A percentile compares a stretch with the other conserved stretches of the same genome.
These are phyloP conservation scores for Emergomyces africanus DNA, from an alignment of 2,329 filamentous ascomycete genomes.

Conservation along the genomic window DNA sequence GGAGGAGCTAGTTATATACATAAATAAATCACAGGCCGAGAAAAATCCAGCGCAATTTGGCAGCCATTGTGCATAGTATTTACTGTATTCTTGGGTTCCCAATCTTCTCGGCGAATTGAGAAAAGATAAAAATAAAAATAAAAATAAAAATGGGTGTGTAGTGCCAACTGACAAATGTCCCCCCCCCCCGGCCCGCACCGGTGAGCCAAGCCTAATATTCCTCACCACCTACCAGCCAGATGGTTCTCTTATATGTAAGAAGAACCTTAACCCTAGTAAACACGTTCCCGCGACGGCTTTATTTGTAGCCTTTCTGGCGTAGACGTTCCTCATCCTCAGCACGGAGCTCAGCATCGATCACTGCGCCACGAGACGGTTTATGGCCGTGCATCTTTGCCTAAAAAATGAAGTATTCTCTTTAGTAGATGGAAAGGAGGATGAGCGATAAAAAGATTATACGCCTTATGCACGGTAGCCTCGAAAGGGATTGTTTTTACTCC, in stretches of 20 bases:
- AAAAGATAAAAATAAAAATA: neutral
- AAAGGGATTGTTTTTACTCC: neutral
- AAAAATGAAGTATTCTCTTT: neutral
- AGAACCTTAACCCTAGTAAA: neutral
- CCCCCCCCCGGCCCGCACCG: too few species aligned
- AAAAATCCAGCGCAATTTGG: neutral
- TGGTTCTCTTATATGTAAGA: neutral
- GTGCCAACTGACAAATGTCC: neutral
- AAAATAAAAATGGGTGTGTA: neutral
- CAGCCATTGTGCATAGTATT: neutral
- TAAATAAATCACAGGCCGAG: neutral
- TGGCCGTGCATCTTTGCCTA: slow-evolving; percentile 36
- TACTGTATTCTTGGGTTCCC: neutral
- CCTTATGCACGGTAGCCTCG: neutral
- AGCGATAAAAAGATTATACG: neutral
- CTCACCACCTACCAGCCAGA: neutral
- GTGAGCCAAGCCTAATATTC: too few species aligned
- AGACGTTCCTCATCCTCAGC: slow-evolving; percentile 33
- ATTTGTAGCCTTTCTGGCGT: slow-evolving; percentile 23
- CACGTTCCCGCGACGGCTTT: neutral
- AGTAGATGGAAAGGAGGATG: neutral
- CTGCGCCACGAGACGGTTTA: slow-evolving; percentile 33
- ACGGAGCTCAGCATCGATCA: slow-evolving; percentile 34
- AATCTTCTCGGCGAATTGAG: neutral
- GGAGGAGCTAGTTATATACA: too few species aligned